These are phyloP conservation scores for Aegilops longissima DNA, from an alignment of 176 grass and related monocot genomes.

Conservation along the genomic window DNA sequence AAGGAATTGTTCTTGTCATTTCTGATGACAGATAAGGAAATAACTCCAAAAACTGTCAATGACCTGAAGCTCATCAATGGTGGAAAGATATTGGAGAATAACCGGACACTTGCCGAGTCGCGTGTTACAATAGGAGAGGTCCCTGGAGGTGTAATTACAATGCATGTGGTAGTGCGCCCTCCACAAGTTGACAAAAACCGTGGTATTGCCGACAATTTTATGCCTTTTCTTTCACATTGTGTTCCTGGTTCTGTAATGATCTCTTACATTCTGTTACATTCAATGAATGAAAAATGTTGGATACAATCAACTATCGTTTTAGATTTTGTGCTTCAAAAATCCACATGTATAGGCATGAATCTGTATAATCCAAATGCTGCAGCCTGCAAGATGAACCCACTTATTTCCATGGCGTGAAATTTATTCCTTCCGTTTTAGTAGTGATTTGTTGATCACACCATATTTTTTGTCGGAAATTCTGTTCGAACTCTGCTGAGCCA, in stretches of 20 bases:
- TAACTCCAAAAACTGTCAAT: slow-evolving; percentile 72
- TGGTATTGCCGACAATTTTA: slow-evolving; percentile 48
- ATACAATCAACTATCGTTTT: not conserved
- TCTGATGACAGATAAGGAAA: slow-evolving; percentile 62
- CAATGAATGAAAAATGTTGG: not conserved
- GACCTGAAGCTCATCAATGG: slow-evolving; percentile 96
- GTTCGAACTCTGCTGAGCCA: not conserved
- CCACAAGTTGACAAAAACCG: slow-evolving; percentile 76
- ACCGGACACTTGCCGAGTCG: slow-evolving; percentile 68
- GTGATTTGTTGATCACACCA: not conserved
- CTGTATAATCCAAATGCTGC: not conserved
- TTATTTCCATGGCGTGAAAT: not conserved
- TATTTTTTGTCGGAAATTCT: not conserved
- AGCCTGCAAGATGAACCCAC: not conserved
- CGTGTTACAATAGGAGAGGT: slow-evolving; percentile 77
- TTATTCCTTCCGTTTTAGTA: not conserved
- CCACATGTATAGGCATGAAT: not conserved
- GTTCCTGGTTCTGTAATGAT: slow-evolving; percentile 22
- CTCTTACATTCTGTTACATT: slow-evolving; percentile 1
- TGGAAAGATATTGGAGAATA: slow-evolving; percentile 93
- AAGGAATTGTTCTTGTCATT: slow-evolving; percentile 23
- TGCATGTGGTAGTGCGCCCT: slow-evolving; percentile 90
- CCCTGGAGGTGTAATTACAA: slow-evolving; percentile 86
- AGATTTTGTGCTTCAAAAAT: not conserved
- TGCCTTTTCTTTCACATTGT: not conserved